Conservation (phyloP, 1,284 basidiomycete genomes). For the Sanguinoderma infundibulare region DNA sequence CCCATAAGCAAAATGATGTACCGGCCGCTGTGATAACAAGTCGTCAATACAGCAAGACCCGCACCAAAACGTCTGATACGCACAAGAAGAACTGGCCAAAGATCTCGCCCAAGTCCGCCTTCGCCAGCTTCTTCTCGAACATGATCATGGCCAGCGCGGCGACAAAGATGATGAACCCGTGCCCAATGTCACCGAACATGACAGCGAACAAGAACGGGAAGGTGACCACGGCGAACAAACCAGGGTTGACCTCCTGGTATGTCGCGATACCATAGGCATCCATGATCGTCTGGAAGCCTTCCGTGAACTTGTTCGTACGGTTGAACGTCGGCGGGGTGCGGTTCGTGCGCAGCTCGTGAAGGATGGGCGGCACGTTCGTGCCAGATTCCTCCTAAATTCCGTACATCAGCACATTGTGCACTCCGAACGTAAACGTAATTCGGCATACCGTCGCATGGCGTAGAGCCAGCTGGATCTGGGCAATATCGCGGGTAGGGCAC, state of each 20-base stretch:
- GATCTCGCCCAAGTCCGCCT: conserved; percentile 86
- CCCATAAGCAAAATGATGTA: conserved; percentile 99
- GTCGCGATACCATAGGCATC: conserved; percentile 95
- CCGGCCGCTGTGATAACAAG: conserved; percentile 69
- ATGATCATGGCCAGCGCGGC: conserved; percentile 87
- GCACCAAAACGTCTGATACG: conserved; percentile 39
- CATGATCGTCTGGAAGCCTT: conserved; percentile 98
- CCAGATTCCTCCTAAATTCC: conserved; percentile 86
- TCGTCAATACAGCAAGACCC: conserved; percentile 4
- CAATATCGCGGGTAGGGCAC: conserved; percentile 93
- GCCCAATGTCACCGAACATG: conserved; percentile 99
- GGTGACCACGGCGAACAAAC: conserved; percentile 91
- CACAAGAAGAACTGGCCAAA: conserved; percentile 92
- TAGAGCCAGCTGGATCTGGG: conserved; percentile 86
- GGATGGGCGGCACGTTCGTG: conserved; percentile 89
- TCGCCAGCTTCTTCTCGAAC: conserved; percentile 82
- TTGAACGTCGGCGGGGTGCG: conserved; percentile 97
- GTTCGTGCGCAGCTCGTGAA: conserved; percentile 89
- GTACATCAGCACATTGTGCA: background rate
- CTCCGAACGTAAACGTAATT: background rate
- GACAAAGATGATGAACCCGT: conserved; percentile 85
- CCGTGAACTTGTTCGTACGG: conserved; percentile 96
- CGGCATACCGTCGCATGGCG: conserved; percentile 84
- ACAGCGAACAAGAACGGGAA: conserved; percentile 99
- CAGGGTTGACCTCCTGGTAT: conserved; percentile 98